A percentile compares a stretch with the other conserved stretches of the same genome.
Evolutionary conservation across 2,329 filamentous ascomycete genomes (phyloP).

Genomic region (Penicillium olsonii): DNA sequence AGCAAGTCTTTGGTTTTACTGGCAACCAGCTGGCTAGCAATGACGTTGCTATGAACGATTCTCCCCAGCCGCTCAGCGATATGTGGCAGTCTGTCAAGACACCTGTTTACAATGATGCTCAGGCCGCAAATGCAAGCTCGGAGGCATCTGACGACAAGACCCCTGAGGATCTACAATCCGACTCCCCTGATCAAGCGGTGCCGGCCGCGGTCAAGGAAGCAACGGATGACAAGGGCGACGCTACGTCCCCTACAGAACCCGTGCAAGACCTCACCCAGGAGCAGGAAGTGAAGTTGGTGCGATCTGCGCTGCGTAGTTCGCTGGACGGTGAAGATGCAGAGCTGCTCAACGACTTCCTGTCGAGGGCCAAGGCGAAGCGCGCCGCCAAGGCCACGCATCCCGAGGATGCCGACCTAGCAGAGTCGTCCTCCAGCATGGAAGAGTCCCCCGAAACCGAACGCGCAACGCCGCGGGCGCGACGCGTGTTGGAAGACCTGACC

Average conservation of each 20-base stretch:
- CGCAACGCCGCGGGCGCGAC: slow-evolving; percentile 35
- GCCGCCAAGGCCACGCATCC: slow-evolving; percentile 35
- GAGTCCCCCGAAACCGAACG: slow-evolving; percentile 23
- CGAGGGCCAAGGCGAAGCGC: slow-evolving; percentile 44
- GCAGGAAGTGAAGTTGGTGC: slow-evolving; percentile 35
- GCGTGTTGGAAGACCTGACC: slow-evolving; percentile 38
- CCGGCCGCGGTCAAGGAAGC: too few relatives aligned
- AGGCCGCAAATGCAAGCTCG: background rate
- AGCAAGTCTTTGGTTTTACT: background rate
- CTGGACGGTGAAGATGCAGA: slow-evolving; percentile 43
- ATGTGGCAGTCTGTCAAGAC: slow-evolving; percentile 6
- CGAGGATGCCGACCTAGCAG: slow-evolving; percentile 19
- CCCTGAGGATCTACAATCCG: slow-evolving; percentile 13
- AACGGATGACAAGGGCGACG: background rate
- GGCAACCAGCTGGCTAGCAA: slow-evolving; percentile 1
- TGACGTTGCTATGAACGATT: slow-evolving; percentile 14
- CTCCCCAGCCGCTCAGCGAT: slow-evolving; percentile 7
- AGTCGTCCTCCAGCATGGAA: slow-evolving; percentile 16
- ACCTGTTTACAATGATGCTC: slow-evolving; percentile 13
- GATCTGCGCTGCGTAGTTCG: slow-evolving; percentile 40
- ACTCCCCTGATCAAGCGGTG: slow-evolving; percentile 2
- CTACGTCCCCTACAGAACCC: slow-evolving; percentile 15
- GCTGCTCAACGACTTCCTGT: slow-evolving; percentile 43
- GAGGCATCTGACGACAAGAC: slow-evolving; percentile 11
- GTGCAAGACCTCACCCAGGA: slow-evolving; percentile 31